phyloP scores from a whole-genome alignment of 2,329 filamentous ascomycete genomes.

The Phaeoacremonium minimum region DNA sequence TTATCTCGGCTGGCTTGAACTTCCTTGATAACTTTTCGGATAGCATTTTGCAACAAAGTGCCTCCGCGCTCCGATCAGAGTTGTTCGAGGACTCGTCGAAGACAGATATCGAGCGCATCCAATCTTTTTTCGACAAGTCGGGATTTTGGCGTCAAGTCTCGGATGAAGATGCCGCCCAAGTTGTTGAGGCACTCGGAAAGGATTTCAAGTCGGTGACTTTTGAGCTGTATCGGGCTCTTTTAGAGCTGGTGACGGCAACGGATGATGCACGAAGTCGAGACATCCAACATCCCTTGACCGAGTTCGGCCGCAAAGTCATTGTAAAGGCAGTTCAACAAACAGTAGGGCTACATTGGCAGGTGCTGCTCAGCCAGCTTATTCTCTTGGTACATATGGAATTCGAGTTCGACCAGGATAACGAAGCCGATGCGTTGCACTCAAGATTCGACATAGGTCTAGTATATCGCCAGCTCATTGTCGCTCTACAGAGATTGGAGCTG shows the following conservation, averaged over 20 bases:
- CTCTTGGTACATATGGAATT: slow-evolving; percentile 83
- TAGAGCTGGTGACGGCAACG: slow-evolving; percentile 38
- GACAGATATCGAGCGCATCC: slow-evolving; percentile 69
- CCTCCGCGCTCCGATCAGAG: slow-evolving; percentile 65
- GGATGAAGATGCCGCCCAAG: slow-evolving; percentile 71
- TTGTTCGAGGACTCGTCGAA: slow-evolving; percentile 69
- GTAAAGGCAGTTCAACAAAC: slow-evolving; percentile 77
- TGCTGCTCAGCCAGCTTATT: slow-evolving; percentile 78
- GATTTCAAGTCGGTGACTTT: slow-evolving; percentile 56
- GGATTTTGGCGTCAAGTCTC: slow-evolving; percentile 75
- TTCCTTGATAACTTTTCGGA: slow-evolving; percentile 70
- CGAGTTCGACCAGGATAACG: slow-evolving; percentile 61
- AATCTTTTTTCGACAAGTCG: slow-evolving; percentile 72
- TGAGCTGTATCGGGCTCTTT: slow-evolving; percentile 48
- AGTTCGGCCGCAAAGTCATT: slow-evolving; percentile 71
- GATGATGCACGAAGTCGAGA: slow-evolving; percentile 41
- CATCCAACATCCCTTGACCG: slow-evolving; percentile 55
- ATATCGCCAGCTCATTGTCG: slow-evolving; percentile 64
- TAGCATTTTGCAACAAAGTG: slow-evolving; percentile 63
- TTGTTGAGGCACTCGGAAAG: slow-evolving; percentile 66
- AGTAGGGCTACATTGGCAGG: slow-evolving; percentile 64
- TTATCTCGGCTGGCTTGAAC: slow-evolving; percentile 65
- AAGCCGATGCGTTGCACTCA: slow-evolving; percentile 59
- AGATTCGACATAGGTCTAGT: slow-evolving; percentile 64
- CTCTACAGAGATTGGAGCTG: slow-evolving; percentile 71